phyloP scores from a whole-genome alignment of 768 basidiomycete genomes.

The Rickenella mellea region DNA sequence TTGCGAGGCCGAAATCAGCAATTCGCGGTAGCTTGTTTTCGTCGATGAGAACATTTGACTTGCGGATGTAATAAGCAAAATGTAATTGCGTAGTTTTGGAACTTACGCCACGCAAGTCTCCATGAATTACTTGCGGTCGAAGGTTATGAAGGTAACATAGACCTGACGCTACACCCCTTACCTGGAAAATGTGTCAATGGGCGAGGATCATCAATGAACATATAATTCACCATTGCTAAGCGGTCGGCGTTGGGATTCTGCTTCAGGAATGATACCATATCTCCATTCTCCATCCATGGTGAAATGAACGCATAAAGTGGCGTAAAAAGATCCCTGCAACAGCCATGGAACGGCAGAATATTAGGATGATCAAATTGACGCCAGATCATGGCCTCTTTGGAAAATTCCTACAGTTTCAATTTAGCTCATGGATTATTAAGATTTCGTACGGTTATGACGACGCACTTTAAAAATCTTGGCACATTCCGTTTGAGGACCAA shows the following conservation, averaged over 20 bases:
- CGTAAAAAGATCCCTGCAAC: neutral
- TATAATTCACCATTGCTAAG: neutral
- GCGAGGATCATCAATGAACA: neutral
- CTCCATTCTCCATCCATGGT: neutral
- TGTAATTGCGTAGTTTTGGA: neutral
- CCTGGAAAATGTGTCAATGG: constrained; percentile 18
- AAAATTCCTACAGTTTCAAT: neutral
- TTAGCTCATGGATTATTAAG: too few relatives aligned
- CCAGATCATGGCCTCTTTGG: constrained; percentile 1
- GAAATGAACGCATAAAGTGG: neutral
- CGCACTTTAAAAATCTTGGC: too few relatives aligned
- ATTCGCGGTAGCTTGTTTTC: constrained; percentile 35
- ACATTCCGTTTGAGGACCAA: too few relatives aligned
- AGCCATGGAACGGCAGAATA: neutral
- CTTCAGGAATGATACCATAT: neutral
- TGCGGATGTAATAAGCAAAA: neutral
- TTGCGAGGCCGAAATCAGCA: constrained; percentile 49
- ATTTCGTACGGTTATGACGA: too few relatives aligned
- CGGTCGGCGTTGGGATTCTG: neutral
- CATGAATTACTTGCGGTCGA: constrained; percentile 42
- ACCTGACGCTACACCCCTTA: constrained; percentile 35
- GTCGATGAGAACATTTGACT: constrained; percentile 44
- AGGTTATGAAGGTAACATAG: constrained; percentile 40
- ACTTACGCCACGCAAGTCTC: constrained; percentile 42
- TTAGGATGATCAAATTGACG: neutral